Conservation (phyloP, 192 early-diverging fungal genomes). For the Backusella luteola region DNA sequence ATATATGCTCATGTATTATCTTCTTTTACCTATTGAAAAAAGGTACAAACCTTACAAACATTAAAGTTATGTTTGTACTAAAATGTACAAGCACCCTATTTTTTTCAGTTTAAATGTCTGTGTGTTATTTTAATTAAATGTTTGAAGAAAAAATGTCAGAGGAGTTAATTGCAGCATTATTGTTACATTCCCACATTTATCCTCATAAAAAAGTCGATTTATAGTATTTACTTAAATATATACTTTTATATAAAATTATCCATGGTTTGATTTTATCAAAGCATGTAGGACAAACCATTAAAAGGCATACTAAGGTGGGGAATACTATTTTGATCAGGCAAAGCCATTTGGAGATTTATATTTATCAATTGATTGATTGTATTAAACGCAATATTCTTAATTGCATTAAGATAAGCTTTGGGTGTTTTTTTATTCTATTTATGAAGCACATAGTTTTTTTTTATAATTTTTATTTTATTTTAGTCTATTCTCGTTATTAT, state of each 20-base stretch:
- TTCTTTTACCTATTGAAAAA: neutral
- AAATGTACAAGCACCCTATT: neutral
- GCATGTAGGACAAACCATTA: neutral
- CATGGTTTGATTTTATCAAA: neutral
- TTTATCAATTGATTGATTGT: neutral
- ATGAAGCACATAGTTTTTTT: neutral
- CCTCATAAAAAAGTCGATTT: neutral
- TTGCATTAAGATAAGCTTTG: neutral
- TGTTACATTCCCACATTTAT: neutral
- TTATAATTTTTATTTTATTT: no score
- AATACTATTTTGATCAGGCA: neutral
- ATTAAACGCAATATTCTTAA: neutral
- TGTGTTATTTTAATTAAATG: neutral
- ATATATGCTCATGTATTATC: no score
- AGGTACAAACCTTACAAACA: neutral
- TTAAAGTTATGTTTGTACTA: neutral
- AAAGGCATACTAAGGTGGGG: neutral
- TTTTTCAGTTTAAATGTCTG: neutral
- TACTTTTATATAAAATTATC: neutral
- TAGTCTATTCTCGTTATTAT: no score
- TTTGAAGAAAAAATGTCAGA: neutral
- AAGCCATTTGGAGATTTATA: neutral
- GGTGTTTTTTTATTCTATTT: neutral
- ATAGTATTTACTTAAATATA: slow-evolving; percentile 6
- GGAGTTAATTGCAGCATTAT: neutral